Evolutionary conservation across 805 yeast species (phyloP).

Genomic region (Yamadazyma insecticola): DNA sequence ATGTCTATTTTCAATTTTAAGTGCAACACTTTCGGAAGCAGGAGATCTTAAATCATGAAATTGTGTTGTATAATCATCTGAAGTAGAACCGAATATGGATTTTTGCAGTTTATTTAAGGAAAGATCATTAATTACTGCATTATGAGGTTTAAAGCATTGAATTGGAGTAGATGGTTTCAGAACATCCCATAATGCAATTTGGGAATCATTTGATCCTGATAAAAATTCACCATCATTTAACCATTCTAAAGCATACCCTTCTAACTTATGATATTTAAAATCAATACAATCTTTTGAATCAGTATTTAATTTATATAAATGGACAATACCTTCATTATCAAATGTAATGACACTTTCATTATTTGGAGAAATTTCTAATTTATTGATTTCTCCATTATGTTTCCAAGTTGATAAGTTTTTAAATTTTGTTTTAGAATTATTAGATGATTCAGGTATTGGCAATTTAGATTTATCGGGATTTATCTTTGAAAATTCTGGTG

Average conservation of each 20-base stretch:
- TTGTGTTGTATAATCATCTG: constrained; percentile 62
- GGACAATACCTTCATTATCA: constrained; percentile 48
- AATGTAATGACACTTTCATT: constrained; percentile 50
- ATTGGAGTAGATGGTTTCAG: constrained; percentile 40
- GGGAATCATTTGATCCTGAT: constrained; percentile 63
- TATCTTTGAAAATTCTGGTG: constrained; percentile 26
- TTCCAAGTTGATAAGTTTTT: constrained; percentile 45
- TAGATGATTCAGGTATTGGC: constrained; percentile 18
- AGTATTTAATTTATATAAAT: constrained; percentile 33
- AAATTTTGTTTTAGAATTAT: constrained; percentile 27
- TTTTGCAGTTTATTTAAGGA: constrained; percentile 42
- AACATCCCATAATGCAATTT: constrained; percentile 69
- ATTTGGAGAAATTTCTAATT: constrained; percentile 50
- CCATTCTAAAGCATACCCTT: constrained; percentile 77
- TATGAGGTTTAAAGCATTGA: constrained; percentile 47
- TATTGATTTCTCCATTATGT: constrained; percentile 66
- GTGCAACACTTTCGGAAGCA: constrained; percentile 32
- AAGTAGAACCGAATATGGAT: constrained; percentile 59
- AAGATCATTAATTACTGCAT: constrained; percentile 62
- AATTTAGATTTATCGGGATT: constrained; percentile 20
- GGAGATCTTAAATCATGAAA: constrained; percentile 53
- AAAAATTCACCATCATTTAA: constrained; percentile 42
- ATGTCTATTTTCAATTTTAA: constrained; percentile 42
- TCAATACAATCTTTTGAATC: constrained; percentile 16
- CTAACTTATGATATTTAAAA: constrained; percentile 54